Base-by-base conservation (phyloP, 1,284 basidiomycete genomes). In the Ustilago xerochloae region DNA sequence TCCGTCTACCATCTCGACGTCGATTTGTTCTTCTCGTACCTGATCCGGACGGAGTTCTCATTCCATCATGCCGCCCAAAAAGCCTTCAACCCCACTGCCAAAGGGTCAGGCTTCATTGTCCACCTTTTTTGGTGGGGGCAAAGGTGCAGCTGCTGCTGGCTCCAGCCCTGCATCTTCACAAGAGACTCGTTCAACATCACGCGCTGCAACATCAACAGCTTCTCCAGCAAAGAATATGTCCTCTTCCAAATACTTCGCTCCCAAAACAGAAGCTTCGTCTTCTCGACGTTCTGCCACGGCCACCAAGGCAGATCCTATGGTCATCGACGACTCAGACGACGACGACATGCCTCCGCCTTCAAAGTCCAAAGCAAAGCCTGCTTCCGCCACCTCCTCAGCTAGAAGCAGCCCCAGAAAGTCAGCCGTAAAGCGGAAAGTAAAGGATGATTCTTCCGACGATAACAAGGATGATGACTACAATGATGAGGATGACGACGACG, bases 401-500 rank as follows among this genome's bases (percentile, higher is more conserved):
- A 58, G 47, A 15, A 50, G 38, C 9, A 62, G 61, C 29, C 64
- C 70, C 2, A 56, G 57, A 4, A 64, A 64, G 47, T 33, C 63
- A 10, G 32, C 62, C 8, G n/a, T 30, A n/a, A 73, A 68, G 58
- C 64, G 70, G 22, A 68, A 76, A 60, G 54, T 50, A 13, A 22
- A 50, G 9, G 32, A 51, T 24, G 53, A 63, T 26, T 51, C 47
- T 45, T 48, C 36, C 18, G 57, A 66, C 24, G 56, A 65, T 24
- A 18, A 48, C n/a, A 29, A 56, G 16, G 54, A 60, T 13, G 48
- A 59, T 10, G 62, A 62, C 13, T 66, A 74, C 8, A 55, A 71
- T 33, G 77, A 84, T 20, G 66, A 75, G 7, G 75, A 78, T 30
- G 78, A 80, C 29, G 80, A 83, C 2, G 83, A 84, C 28, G 78